Conservation (phyloP, 106 monocot species). For the Chionographis japonica region DNA sequence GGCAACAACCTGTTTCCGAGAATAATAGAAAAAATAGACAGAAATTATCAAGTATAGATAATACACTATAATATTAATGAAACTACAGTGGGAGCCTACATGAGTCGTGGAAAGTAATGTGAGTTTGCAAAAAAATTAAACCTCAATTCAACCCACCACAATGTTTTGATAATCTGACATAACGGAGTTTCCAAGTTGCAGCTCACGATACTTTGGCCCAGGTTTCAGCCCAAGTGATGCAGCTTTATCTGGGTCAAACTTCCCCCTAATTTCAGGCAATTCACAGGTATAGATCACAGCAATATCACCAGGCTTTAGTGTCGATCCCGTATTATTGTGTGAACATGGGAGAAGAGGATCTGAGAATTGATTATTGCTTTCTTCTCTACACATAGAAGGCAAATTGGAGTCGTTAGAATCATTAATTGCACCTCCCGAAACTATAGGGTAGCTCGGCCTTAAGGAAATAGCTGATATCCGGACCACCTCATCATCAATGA, state of each 20-base stretch:
- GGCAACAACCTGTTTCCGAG: too few relatives aligned
- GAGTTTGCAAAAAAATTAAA: not conserved
- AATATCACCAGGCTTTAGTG: conserved; percentile 72
- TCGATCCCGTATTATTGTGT: conserved; percentile 12
- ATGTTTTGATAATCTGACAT: conserved; percentile 63
- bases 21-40: not conserved
- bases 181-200: conserved; percentile 94
- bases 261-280: conserved; percentile 87
- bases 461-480: conserved; percentile 75
- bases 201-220: conserved; percentile 90
- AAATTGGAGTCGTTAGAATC: conserved; percentile 7
- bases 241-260: conserved; percentile 95
- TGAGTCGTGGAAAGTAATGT: too few relatives aligned
- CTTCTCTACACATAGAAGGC: conserved; percentile 8
- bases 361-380: not conserved
- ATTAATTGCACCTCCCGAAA: conserved; percentile 5
- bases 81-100: too few relatives aligned
- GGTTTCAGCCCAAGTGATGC: conserved; percentile 68
- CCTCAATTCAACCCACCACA: conserved; percentile 37
- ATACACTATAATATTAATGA: too few relatives aligned
- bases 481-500: conserved; percentile 92
- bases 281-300: conserved; percentile 91
- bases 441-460: conserved; percentile 30
- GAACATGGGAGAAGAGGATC: not conserved
- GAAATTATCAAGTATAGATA: not conserved